Conservation (phyloP, 75 land plant genomes). For the Ceratopteris richardii region DNA sequence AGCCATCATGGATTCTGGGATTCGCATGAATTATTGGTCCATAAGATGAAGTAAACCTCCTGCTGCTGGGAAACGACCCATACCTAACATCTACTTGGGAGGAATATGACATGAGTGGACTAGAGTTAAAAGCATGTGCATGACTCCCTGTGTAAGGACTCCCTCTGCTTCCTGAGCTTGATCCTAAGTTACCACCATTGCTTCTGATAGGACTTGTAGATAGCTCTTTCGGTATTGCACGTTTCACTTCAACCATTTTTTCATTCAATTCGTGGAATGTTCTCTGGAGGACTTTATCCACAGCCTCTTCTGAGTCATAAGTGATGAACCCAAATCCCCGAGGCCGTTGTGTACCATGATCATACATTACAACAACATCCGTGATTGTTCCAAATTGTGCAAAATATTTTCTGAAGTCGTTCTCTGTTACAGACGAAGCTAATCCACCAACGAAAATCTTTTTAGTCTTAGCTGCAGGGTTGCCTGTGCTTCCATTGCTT, state of each 20-base stretch:
- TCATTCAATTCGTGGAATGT: constrained; percentile 97
- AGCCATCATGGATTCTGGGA: constrained; percentile 27
- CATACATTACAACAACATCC: constrained; percentile 99
- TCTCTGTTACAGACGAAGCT: constrained; percentile 88
- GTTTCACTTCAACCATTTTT: constrained; percentile 96
- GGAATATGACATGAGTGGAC: background rate
- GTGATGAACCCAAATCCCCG: constrained; percentile 97
- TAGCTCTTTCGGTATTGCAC: constrained; percentile 88
- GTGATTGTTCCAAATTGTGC: constrained; percentile 93
- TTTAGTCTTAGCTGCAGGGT: constrained; percentile 57
- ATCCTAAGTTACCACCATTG: constrained; percentile 27
- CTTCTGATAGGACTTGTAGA: constrained; percentile 53
- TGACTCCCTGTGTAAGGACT: constrained; percentile 15
- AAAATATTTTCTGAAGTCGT: constrained; percentile 86
- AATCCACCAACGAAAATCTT: constrained; percentile 99
- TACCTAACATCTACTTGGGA: constrained; percentile 16
- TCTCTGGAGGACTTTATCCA: constrained; percentile 74
- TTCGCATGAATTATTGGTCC: constrained; percentile 24
- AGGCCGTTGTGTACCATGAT: constrained; percentile 96
- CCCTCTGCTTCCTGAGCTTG: constrained; percentile 18
- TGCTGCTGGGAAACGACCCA: constrained; percentile 25
- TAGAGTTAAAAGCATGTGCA: constrained; percentile 7
- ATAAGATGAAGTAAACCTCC: constrained; percentile 11
- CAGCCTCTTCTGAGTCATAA: constrained; percentile 93
- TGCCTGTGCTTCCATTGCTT: constrained; percentile 13